These are phyloP conservation scores for Boletus vinaceobasis DNA, from an alignment of 768 basidiomycete species.

Conservation along the genomic window DNA sequence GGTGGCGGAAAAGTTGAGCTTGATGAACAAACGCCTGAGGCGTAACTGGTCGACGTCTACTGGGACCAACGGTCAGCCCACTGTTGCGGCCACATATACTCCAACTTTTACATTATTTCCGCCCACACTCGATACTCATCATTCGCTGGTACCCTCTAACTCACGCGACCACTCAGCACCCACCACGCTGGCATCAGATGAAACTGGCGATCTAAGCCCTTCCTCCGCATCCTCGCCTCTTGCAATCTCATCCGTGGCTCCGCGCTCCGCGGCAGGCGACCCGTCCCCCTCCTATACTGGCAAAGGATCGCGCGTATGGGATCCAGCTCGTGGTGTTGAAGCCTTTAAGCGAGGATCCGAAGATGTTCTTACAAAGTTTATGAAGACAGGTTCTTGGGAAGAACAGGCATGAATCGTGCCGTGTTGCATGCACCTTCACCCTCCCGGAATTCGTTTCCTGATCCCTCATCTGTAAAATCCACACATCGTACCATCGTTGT, in stretches of 20 bases:
- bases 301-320: constrained; percentile 71
- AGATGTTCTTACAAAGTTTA: constrained; percentile 78
- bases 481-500: background rate
- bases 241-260: constrained; percentile 54
- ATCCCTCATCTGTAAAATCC: background rate
- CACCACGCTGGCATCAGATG: constrained; percentile 3
- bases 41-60: constrained; percentile 18
- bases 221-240: constrained; percentile 28
- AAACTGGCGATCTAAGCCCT: constrained; percentile 5
- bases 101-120: constrained; percentile 1
- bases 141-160: constrained; percentile 16
- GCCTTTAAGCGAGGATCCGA: constrained; percentile 85
- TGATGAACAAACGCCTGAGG: constrained; percentile 19
- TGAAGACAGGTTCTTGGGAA: constrained; percentile 75
- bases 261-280: constrained; percentile 48
- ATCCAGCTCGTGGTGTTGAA: constrained; percentile 82
- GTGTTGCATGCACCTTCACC: background rate
- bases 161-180: constrained; percentile 6
- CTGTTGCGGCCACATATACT: background rate
- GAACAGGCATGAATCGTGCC: constrained; percentile 32
- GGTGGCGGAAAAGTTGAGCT: constrained; percentile 20
- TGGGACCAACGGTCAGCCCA: background rate
- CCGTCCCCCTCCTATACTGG: constrained; percentile 30
- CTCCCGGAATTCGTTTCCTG: background rate
- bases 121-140: constrained; percentile 13